phyloP scores from a whole-genome alignment of 1,139 yeast species.

The Nakaseomyces nivariensis region DNA sequence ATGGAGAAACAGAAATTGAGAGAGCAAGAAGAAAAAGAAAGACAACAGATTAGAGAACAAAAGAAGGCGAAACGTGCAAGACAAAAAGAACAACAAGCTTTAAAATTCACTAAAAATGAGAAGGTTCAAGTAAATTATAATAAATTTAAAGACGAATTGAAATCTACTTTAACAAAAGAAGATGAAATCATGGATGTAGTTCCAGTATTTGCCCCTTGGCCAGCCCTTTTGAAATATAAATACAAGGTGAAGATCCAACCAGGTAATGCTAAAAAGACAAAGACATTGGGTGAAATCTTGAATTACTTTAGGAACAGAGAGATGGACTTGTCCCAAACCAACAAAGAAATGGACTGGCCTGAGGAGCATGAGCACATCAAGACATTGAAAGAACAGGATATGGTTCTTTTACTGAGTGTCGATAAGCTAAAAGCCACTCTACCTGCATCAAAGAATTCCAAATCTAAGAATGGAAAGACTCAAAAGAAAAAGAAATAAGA shows the following conservation, averaged over 20 bases:
- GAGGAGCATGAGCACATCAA: conserved; percentile 52
- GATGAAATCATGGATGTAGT: conserved; percentile 50
- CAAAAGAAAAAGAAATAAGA: conserved; percentile 1
- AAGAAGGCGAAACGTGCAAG: conserved; percentile 35
- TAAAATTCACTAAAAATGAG: conserved; percentile 35
- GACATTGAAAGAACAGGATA: conserved; percentile 45
- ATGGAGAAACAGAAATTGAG: conserved; percentile 37
- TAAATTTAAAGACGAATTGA: conserved; percentile 32
- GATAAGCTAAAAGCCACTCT: conserved; percentile 37
- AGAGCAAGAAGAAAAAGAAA: conserved; percentile 31
- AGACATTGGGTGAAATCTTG: conserved; percentile 62
- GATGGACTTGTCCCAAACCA: conserved; percentile 40
- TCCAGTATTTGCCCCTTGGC: conserved; percentile 93
- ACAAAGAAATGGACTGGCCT: conserved; percentile 60
- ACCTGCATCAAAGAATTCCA: conserved; percentile 24
- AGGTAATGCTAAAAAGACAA: conserved; percentile 84
- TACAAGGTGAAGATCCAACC: conserved; percentile 82
- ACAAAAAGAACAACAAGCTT: conserved; percentile 43
- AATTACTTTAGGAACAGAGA: conserved; percentile 50
- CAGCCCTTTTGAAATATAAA: conserved; percentile 59
- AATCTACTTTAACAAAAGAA: conserved; percentile 30
- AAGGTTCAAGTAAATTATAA: conserved; percentile 27
- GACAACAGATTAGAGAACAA: conserved; percentile 31
- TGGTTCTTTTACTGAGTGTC: conserved; percentile 44
- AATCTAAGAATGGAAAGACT: conserved; percentile 4